Conservation (phyloP, 495 filamentous ascomycete species). For the Hypoxylon lienhwacheense region DNA sequence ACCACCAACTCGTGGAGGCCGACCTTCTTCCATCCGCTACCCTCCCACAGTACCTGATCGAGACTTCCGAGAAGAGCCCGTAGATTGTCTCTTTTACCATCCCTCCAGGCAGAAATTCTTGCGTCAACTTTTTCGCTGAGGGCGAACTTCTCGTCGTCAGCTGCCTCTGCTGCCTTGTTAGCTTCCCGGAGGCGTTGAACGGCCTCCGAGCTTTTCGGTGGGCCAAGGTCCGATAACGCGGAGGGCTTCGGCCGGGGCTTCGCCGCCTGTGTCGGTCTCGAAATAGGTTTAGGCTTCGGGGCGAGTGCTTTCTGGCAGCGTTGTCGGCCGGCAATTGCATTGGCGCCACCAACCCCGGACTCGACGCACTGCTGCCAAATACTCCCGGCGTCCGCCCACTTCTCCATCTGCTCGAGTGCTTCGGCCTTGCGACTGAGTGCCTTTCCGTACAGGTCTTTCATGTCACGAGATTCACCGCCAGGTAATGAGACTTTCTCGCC, state of each 20-base stretch:
- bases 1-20: conserved; percentile 88
- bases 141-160: conserved; percentile 90
- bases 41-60: conserved; percentile 87
- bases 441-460: conserved; percentile 91
- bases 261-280: conserved; percentile 32
- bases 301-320: conserved; percentile 84
- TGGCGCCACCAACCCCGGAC: conserved; percentile 76
- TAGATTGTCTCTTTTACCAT: conserved; percentile 88
- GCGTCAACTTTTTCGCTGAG: conserved; percentile 82
- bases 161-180: conserved; percentile 78
- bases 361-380: conserved; percentile 84
- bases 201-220: conserved; percentile 57
- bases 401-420: conserved; percentile 91
- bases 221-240: conserved; percentile 48
- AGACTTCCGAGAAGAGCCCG: conserved; percentile 85
- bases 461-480: conserved; percentile 67
- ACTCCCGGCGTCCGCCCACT: conserved; percentile 79
- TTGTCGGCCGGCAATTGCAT: conserved; percentile 82
- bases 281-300: conserved; percentile 54
- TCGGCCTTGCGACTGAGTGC: conserved; percentile 93
- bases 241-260: conserved; percentile 49
- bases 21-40: conserved; percentile 94
- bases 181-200: conserved; percentile 78
- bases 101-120: conserved; percentile 74
- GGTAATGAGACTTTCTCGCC: conserved; percentile 72